Conservation (phyloP, 2,329 filamentous ascomycete genomes). For the Xylaria multiplex region DNA sequence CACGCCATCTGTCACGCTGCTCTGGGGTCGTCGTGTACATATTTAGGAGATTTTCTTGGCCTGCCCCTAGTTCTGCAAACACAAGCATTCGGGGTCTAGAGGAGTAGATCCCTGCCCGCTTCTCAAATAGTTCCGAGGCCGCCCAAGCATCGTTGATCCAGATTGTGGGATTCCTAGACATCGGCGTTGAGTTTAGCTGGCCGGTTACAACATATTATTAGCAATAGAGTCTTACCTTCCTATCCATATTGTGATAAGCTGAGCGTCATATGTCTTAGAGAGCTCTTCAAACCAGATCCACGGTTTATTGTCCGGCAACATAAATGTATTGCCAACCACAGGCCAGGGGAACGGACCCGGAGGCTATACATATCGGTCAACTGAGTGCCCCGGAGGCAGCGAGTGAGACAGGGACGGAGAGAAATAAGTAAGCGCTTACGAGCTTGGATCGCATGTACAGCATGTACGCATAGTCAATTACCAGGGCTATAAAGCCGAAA, state of each 20-base stretch:
- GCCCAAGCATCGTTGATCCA: conserved; percentile 61
- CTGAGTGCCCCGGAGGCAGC: background rate
- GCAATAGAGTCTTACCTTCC: conserved; percentile 51
- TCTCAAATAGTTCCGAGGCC: conserved; percentile 65
- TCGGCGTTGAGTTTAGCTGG: conserved; percentile 28
- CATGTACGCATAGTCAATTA: conserved; percentile 60
- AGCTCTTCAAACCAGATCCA: conserved; percentile 68
- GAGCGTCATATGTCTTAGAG: conserved; percentile 59
- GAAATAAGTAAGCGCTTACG: conserved; percentile 44
- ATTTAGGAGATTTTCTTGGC: conserved; percentile 56
- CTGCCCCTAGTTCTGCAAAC: conserved; percentile 58
- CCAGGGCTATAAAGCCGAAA: conserved; percentile 44
- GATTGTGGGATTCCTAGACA: conserved; percentile 53
- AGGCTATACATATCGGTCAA: conserved; percentile 51
- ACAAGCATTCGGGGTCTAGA: conserved; percentile 61
- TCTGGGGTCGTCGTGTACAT: conserved; percentile 54
- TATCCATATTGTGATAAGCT: conserved; percentile 67
- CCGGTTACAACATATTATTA: background rate
- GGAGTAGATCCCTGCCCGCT: conserved; percentile 61
- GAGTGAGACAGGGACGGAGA: background rate
- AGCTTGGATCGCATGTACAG: conserved; percentile 60
- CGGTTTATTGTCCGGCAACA: conserved; percentile 63
- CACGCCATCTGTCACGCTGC: conserved; percentile 56
- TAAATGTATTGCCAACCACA: conserved; percentile 65
- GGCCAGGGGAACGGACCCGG: conserved; percentile 65